Conservation (phyloP, 2,329 filamentous ascomycete species). For the Diaporthe ilicicola region DNA sequence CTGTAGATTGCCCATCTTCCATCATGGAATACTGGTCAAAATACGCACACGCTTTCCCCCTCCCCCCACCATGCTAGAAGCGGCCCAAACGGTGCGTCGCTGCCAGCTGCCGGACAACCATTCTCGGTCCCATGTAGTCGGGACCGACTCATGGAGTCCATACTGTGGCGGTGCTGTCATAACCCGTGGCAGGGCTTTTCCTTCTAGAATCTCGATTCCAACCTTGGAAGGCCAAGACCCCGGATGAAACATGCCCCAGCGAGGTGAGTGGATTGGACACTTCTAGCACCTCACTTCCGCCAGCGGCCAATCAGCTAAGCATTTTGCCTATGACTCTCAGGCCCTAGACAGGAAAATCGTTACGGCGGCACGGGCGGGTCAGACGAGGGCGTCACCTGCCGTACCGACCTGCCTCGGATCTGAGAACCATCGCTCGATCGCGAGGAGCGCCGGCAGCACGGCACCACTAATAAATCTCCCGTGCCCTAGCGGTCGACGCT, state of each 20-base stretch:
- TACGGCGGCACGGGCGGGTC: background rate
- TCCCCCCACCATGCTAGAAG: background rate
- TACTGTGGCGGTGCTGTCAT: slow-evolving; percentile 13
- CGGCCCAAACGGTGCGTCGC: background rate
- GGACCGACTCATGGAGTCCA: background rate
- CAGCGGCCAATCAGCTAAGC: background rate
- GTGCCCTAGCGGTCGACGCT: background rate
- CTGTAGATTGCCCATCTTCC: background rate
- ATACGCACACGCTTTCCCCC: background rate
- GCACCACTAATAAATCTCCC: background rate
- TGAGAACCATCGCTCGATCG: background rate
- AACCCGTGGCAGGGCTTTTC: background rate
- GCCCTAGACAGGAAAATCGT: background rate
- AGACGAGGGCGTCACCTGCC: background rate
- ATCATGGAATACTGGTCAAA: background rate
- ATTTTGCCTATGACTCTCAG: background rate
- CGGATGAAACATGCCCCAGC: background rate
- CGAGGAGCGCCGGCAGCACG: background rate
- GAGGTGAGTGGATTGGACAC: background rate
- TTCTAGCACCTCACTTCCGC: background rate
- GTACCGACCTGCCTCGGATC: background rate
- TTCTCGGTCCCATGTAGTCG: background rate
- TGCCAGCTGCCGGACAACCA: background rate
- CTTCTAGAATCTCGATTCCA: slow-evolving; percentile 10
- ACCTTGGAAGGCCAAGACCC: too few relatives aligned